A percentile compares a stretch with the other conserved stretches of the same genome.
phyloP scores from a whole-genome alignment of 1,139 yeast species.

The Protomyces macrosporus region DNA sequence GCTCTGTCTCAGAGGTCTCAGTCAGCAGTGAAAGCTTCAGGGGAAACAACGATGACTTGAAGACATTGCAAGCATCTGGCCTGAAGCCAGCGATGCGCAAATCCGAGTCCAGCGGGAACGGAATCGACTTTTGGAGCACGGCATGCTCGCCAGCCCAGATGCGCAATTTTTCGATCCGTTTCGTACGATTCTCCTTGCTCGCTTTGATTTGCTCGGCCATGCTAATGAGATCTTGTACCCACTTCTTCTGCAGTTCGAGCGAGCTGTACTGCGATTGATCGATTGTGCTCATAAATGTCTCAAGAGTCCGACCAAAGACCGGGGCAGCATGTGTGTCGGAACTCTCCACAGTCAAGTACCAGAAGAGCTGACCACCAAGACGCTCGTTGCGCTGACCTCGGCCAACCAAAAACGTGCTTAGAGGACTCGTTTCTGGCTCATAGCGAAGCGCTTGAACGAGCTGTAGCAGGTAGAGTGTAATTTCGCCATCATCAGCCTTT shows the following conservation, averaged over 20 bases:
- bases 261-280: constrained; percentile 45
- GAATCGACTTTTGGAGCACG: constrained; percentile 37
- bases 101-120: constrained; percentile 33
- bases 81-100: constrained; percentile 45
- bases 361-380: constrained; percentile 47
- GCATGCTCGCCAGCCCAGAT: constrained; percentile 48
- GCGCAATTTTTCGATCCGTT: constrained; percentile 46
- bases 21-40: constrained; percentile 55
- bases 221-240: constrained; percentile 37
- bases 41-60: constrained; percentile 16
- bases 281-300: constrained; percentile 44
- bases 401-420: constrained; percentile 1
- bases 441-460: constrained; percentile 88
- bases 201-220: constrained; percentile 31
- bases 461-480: constrained; percentile 64
- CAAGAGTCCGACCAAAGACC: constrained; percentile 4
- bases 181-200: constrained; percentile 38
- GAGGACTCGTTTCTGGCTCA: constrained; percentile 42
- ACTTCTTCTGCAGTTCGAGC: constrained; percentile 39
- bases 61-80: constrained; percentile 37
- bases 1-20: constrained; percentile 66
- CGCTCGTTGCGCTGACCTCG: constrained; percentile 7
- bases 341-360: constrained; percentile 57
- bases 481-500: constrained; percentile 60
- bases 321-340: constrained; percentile 15